Evolutionary conservation across 2,329 filamentous ascomycete genomes (phyloP).

Genomic region (Coniosporium tulheliwenetii): DNA sequence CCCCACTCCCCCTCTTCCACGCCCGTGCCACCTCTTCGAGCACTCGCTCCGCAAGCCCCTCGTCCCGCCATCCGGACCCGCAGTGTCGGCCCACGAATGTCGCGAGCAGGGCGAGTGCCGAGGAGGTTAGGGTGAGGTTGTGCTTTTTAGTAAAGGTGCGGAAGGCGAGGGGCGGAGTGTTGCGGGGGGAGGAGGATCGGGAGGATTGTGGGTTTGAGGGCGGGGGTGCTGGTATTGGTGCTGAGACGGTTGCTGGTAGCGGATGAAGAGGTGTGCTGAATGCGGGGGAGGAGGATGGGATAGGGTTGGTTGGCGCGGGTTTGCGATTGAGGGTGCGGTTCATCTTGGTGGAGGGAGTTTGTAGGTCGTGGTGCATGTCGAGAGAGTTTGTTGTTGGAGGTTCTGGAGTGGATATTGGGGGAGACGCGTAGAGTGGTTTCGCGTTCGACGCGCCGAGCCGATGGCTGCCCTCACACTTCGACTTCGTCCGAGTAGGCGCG

Average conservation of each 20-base stretch:
- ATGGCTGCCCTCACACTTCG: too few species aligned
- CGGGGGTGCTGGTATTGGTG: conserved; percentile 24
- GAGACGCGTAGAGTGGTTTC: conserved; percentile 1
- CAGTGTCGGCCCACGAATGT: conserved; percentile 86
- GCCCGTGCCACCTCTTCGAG: conserved; percentile 79
- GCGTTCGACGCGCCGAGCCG: not conserved
- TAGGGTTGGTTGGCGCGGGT: conserved; percentile 29
- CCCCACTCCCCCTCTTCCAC: conserved; percentile 83
- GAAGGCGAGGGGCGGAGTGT: conserved; percentile 79
- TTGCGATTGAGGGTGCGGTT: too few species aligned
- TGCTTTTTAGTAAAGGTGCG: conserved; percentile 96
- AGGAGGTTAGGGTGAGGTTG: conserved; percentile 78
- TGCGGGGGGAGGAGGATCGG: conserved; percentile 76
- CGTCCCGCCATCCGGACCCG: conserved; percentile 90
- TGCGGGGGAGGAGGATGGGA: conserved; percentile 78
- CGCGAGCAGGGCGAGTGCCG: conserved; percentile 71
- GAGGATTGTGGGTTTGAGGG: conserved; percentile 47
- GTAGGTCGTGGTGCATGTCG: not conserved
- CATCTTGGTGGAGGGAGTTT: too few species aligned
- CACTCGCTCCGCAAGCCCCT: conserved; percentile 81
- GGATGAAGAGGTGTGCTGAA: conserved; percentile 80
- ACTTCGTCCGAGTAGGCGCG: too few species aligned
- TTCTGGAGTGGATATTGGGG: not conserved
- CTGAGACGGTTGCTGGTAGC: conserved; percentile 35
- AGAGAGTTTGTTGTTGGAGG: not conserved